phyloP scores from a whole-genome alignment of 306 rosid species.

The Luffa aegyptiaca region DNA sequence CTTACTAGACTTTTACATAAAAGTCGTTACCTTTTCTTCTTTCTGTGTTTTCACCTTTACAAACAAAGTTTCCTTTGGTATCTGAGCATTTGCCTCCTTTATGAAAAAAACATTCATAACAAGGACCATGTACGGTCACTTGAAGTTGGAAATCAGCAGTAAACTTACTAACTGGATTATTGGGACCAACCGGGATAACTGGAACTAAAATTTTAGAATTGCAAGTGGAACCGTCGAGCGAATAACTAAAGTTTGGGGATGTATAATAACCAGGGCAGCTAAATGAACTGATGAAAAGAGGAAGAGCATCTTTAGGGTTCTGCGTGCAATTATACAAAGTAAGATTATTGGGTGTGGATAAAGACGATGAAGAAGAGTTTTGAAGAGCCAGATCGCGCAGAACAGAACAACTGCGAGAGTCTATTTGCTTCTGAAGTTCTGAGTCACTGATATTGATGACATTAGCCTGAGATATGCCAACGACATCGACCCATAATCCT shows the following conservation, averaged over 20 bases:
- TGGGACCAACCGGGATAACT: neutral
- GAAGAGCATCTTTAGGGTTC: neutral
- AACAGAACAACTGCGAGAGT: neutral
- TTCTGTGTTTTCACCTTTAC: neutral
- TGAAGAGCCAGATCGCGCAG: conserved; percentile 1
- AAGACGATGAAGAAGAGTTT: neutral
- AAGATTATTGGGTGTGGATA: neutral
- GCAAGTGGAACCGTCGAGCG: neutral
- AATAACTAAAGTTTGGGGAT: neutral
- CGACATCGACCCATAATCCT: neutral
- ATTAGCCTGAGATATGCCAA: conserved; percentile 3
- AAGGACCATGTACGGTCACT: neutral
- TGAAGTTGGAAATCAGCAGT: conserved; percentile 1
- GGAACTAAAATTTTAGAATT: neutral
- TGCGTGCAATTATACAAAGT: neutral
- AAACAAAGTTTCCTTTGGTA: neutral
- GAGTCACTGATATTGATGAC: neutral
- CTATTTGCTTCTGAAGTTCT: neutral
- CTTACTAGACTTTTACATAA: neutral
- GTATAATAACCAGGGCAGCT: neutral
- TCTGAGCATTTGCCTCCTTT: neutral
- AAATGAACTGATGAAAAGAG: neutral
- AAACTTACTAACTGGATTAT: neutral
- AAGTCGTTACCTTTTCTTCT: neutral
- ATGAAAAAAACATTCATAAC: neutral